phyloP scores from a whole-genome alignment of 768 basidiomycete genomes.

The Amanita brunnescens region DNA sequence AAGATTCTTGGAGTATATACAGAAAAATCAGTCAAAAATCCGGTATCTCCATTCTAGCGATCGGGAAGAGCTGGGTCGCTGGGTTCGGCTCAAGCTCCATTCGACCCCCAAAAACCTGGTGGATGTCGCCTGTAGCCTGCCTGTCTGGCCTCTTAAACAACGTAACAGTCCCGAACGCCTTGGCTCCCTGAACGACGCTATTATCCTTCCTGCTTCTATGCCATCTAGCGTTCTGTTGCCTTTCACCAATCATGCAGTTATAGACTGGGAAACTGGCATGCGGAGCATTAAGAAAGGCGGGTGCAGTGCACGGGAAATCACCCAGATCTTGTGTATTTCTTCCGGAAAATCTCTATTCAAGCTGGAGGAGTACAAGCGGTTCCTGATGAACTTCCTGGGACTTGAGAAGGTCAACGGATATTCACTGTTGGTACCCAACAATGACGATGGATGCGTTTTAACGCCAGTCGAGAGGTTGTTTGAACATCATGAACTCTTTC shows the following conservation, averaged over 20 bases:
- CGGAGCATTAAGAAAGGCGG: not conserved
- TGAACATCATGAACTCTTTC: conserved; percentile 26
- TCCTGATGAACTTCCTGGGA: not conserved
- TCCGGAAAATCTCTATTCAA: not conserved
- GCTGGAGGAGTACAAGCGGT: not conserved
- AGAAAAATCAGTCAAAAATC: conserved; percentile 11
- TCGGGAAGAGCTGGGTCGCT: conserved; percentile 20
- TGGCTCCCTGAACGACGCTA: conserved; percentile 10
- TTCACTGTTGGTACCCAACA: conserved; percentile 26
- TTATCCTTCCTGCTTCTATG: conserved; percentile 11
- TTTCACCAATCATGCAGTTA: not conserved
- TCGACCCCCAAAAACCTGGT: conserved; percentile 8
- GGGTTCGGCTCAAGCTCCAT: conserved; percentile 19
- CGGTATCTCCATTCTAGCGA: conserved; percentile 11
- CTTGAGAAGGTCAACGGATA: conserved; percentile 1
- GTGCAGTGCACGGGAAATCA: not conserved
- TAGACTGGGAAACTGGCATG: not conserved
- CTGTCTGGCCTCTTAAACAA: conserved; percentile 23
- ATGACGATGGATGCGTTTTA: conserved; percentile 18
- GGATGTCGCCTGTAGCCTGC: conserved; percentile 20
- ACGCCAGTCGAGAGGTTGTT: conserved; percentile 22
- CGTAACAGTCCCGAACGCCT: conserved; percentile 11
- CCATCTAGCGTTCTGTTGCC: not conserved
- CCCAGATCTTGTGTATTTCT: not conserved
- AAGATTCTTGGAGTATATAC: conserved; percentile 14